These are phyloP conservation scores for Rhododendron ferrugineum DNA, from an alignment of 148 eudicot species.

Conservation along the genomic window DNA sequence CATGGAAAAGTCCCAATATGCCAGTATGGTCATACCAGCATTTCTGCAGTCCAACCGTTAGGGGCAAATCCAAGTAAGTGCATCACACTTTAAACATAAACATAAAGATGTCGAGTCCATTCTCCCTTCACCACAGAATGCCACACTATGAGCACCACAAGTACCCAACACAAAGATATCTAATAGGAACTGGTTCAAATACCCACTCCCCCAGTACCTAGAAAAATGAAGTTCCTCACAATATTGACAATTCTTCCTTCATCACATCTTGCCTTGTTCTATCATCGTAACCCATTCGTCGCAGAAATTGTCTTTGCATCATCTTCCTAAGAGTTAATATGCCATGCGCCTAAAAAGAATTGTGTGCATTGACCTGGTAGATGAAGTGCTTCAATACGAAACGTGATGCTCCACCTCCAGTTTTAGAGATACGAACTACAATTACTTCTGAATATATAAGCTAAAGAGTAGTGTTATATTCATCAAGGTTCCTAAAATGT, in stretches of 20 bases:
- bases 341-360: background rate
- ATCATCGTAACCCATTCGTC: background rate
- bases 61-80: background rate
- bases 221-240: background rate
- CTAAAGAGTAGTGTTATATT: background rate
- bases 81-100: background rate
- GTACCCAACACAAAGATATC: background rate
- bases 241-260: background rate
- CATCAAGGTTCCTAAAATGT: background rate
- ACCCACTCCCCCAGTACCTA: background rate
- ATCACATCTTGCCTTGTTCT: background rate
- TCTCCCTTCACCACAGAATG: background rate
- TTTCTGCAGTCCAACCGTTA: background rate
- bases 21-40: background rate
- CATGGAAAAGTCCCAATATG: background rate
- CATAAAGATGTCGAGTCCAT: background rate
- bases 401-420: background rate
- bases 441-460: background rate
- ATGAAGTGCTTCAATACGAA: background rate
- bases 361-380: background rate
- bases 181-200: background rate
- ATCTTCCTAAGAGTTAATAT: background rate
- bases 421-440: background rate
- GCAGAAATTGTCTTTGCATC: background rate
- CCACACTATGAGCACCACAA: background rate